A percentile compares a stretch with the other conserved stretches of the same genome.
These are phyloP conservation scores for Fremontodendron californicum DNA, from an alignment of 345 rosid species.

Conservation along the genomic window DNA sequence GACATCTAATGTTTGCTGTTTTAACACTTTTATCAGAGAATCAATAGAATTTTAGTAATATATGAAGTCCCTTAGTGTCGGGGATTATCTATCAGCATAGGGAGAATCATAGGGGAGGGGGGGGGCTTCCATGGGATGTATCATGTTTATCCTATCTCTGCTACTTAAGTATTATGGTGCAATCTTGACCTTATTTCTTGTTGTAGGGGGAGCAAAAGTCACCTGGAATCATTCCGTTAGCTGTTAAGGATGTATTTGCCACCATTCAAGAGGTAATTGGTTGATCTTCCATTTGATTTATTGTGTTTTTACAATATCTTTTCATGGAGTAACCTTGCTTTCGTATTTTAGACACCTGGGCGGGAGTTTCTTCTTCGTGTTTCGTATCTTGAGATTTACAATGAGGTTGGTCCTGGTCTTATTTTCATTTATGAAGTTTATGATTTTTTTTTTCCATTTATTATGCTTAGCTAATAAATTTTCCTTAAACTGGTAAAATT, in stretches of 20 bases:
- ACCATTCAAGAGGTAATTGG: conserved; percentile 84
- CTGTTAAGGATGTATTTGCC: conserved; percentile 91
- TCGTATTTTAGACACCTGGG: conserved; percentile 66
- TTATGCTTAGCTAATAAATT: background rate
- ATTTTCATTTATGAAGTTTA: conserved; percentile 2
- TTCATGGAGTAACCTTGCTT: conserved; percentile 10
- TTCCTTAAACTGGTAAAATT: background rate
- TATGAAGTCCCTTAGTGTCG: background rate
- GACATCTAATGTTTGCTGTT: background rate
- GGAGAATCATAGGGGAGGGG: background rate
- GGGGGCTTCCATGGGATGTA: background rate
- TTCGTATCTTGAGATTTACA: conserved; percentile 95
- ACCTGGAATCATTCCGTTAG: conserved; percentile 90
- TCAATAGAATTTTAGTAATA: background rate
- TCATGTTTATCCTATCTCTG: conserved; percentile 8
- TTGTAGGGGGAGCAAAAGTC: conserved; percentile 94
- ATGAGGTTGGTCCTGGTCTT: conserved; percentile 55
- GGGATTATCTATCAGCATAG: background rate
- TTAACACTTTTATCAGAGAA: background rate
- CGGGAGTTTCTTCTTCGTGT: conserved; percentile 96
- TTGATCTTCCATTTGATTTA: background rate
- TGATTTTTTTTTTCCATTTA: background rate
- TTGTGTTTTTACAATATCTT: background rate
- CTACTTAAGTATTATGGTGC: background rate
- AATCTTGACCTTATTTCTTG: conserved; percentile 4